Conservation (phyloP, 345 rosid genomes). For the Atalantia buxifolia region DNA sequence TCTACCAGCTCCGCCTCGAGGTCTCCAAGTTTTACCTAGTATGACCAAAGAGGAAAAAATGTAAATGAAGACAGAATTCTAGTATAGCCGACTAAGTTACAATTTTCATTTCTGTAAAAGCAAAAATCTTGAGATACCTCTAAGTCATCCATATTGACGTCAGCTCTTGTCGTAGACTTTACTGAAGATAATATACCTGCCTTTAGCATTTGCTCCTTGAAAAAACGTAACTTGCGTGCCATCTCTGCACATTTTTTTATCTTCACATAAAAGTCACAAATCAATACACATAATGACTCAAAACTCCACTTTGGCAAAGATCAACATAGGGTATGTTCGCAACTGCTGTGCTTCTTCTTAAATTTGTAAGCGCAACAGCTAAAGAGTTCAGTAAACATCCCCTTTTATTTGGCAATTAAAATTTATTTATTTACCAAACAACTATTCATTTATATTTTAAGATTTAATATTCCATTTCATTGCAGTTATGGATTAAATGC, state of each 20-base stretch:
- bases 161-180: conserved; percentile 33
- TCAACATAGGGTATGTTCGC: background rate
- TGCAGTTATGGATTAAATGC: background rate
- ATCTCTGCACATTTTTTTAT: conserved; percentile 90
- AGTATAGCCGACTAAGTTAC: background rate
- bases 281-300: background rate
- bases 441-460: background rate
- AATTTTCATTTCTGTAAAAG: conserved; percentile 10
- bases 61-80: background rate
- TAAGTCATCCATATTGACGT: conserved; percentile 62
- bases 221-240: conserved; percentile 82
- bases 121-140: conserved; percentile 47
- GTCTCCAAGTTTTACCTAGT: conserved; percentile 80
- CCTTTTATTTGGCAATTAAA: no score
- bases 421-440: no score
- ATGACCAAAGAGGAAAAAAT: conserved; percentile 13
- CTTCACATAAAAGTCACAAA: conserved; percentile 32
- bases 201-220: conserved; percentile 87
- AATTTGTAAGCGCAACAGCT: background rate
- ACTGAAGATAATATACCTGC: conserved; percentile 56
- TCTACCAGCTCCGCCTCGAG: conserved; percentile 93
- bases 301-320: background rate
- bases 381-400: no score
- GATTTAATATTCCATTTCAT: background rate
- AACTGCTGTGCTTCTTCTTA: background rate